phyloP scores from a whole-genome alignment of 345 rosid species.

The Syzygium jambos region DNA sequence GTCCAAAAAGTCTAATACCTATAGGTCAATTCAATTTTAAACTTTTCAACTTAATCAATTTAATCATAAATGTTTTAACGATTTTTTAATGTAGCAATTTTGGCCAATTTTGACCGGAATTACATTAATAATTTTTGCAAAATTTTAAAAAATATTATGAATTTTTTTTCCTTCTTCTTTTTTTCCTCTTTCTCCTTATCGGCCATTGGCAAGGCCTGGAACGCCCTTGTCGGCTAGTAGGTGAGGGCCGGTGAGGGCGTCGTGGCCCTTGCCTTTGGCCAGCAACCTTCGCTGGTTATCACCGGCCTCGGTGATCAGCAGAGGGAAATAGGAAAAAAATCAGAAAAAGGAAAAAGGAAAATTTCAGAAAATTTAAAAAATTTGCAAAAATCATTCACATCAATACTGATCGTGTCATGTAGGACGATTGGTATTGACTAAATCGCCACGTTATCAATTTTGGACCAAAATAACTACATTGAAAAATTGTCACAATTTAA shows the following conservation, averaged over 20 bases:
- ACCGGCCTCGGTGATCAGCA: not conserved
- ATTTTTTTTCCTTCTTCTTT: no score
- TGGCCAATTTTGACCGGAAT: not conserved
- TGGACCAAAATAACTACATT: accelerated
- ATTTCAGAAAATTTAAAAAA: no score
- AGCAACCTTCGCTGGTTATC: accelerated
- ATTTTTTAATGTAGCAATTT: not conserved
- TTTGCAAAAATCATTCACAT: no score
- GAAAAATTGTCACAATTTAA: not conserved
- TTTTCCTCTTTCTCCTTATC: no score
- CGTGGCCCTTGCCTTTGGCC: not conserved
- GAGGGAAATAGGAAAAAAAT: no score
- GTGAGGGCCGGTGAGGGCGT: no score
- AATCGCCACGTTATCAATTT: not conserved
- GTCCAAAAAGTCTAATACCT: not conserved
- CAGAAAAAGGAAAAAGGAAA: no score
- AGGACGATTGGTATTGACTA: not conserved
- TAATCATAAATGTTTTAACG: not conserved
- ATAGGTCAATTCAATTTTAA: not conserved
- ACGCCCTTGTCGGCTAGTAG: not conserved
- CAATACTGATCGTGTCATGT: no score
- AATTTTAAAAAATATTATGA: no score
- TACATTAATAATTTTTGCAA: not conserved
- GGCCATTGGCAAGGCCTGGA: not conserved
- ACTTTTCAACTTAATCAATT: not conserved